These are phyloP conservation scores for Cavenderia fasciculata DNA, from an alignment of 78 protist species.

Conservation along the genomic window DNA sequence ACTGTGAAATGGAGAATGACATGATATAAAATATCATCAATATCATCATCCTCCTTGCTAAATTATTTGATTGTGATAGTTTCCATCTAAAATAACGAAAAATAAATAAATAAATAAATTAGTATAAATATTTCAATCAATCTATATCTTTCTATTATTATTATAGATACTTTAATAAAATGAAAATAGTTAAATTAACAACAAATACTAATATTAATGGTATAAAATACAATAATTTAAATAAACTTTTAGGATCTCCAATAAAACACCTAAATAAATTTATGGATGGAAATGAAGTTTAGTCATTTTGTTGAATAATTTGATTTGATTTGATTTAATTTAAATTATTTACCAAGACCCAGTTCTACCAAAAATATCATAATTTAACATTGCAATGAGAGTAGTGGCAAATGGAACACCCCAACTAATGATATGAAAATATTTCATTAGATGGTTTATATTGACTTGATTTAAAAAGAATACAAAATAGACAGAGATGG, in stretches of 20 bases:
- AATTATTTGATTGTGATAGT: slow-evolving; percentile 40
- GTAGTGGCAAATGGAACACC: slow-evolving; percentile 53
- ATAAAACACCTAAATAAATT: no score
- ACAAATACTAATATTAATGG: slow-evolving; percentile 60
- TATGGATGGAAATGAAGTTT: no score
- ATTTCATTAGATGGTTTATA: slow-evolving; percentile 18
- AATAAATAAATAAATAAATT: no score
- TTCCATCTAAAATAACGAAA: slow-evolving; percentile 11
- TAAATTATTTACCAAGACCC: no score
- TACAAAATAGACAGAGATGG: slow-evolving; percentile 30
- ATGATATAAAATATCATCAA: slow-evolving; percentile 66
- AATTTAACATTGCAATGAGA: slow-evolving; percentile 9
- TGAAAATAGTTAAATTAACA: slow-evolving; percentile 32
- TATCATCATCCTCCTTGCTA: slow-evolving; percentile 32
- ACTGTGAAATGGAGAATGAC: slow-evolving; percentile 71
- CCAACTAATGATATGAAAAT: slow-evolving; percentile 46
- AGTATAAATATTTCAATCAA: background rate
- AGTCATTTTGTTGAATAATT: no score
- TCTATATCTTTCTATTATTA: background rate
- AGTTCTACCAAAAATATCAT: slow-evolving; percentile 37
- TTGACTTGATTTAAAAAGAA: slow-evolving; percentile 22
- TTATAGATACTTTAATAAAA: slow-evolving; percentile 6
- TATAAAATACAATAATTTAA: slow-evolving; percentile 35
- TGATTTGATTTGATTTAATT: no score
- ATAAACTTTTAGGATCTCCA: slow-evolving; percentile 36